Conservation (phyloP, 2,329 filamentous ascomycete genomes). For the Dothidotthia symphoricarpi region DNA sequence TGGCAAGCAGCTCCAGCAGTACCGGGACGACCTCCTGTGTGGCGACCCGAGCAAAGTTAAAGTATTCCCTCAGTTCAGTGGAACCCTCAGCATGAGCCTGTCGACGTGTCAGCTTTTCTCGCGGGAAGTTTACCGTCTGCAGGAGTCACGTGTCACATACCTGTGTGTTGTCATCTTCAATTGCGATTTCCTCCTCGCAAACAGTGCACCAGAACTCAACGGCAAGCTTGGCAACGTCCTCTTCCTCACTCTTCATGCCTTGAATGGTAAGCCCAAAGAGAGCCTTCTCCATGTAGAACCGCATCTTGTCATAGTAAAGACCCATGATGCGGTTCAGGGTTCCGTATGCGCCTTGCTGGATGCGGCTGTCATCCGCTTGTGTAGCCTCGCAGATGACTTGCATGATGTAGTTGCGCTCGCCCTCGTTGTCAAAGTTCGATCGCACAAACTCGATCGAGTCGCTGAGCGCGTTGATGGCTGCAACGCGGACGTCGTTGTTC, state of each 20-base stretch:
- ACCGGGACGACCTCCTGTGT: slow-evolving; percentile 93
- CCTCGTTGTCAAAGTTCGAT: slow-evolving; percentile 98
- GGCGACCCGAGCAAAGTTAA: slow-evolving; percentile 92
- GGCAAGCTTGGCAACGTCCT: slow-evolving; percentile 95
- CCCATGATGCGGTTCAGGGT: slow-evolving; percentile 98
- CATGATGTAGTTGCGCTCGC: slow-evolving; percentile 99
- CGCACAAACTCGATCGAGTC: slow-evolving; percentile 97
- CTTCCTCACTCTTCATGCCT: slow-evolving; percentile 97
- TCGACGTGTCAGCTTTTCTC: background rate
- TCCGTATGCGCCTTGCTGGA: slow-evolving; percentile 94
- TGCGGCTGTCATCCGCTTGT: slow-evolving; percentile 83
- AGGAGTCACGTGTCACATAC: too few relatives aligned
- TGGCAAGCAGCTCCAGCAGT: slow-evolving; percentile 81
- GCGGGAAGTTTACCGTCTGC: slow-evolving; percentile 9
- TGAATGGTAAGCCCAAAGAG: slow-evolving; percentile 95
- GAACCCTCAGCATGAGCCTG: slow-evolving; percentile 66
- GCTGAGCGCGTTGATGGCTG: slow-evolving; percentile 88
- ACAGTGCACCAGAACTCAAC: slow-evolving; percentile 99
- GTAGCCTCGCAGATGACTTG: slow-evolving; percentile 99
- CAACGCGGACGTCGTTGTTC: slow-evolving; percentile 84
- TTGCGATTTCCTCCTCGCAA: slow-evolving; percentile 96
- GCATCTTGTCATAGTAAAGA: slow-evolving; percentile 99
- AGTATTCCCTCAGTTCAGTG: slow-evolving; percentile 84
- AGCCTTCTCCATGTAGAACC: slow-evolving; percentile 99
- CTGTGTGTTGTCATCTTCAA: slow-evolving; percentile 93